A percentile compares a stretch with the other conserved stretches of the same genome.
phyloP scores from a whole-genome alignment of 371 early-diverging fungal species.

The Smittium culicis region DNA sequence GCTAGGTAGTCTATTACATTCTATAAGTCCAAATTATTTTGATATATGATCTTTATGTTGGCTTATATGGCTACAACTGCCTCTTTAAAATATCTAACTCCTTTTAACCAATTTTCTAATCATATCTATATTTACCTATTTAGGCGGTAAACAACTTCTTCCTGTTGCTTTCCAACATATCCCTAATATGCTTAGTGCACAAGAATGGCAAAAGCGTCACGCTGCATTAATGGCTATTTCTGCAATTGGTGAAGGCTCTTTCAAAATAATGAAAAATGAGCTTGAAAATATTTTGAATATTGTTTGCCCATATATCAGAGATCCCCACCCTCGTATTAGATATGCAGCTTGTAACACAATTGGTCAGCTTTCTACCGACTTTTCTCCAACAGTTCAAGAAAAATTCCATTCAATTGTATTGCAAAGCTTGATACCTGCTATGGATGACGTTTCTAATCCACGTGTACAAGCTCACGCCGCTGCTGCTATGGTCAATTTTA shows the following conservation, averaged over 20 bases:
- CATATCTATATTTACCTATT: too few relatives aligned
- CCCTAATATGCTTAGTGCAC: conserved; percentile 73
- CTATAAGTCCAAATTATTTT: background rate
- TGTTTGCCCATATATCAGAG: conserved; percentile 66
- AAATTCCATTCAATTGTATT: conserved; percentile 64
- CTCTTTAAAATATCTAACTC: background rate
- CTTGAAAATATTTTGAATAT: conserved; percentile 69
- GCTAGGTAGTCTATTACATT: conserved; percentile 21
- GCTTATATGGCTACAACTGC: too few relatives aligned
- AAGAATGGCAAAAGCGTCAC: conserved; percentile 81
- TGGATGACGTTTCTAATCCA: conserved; percentile 61
- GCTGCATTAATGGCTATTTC: conserved; percentile 88
- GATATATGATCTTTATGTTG: background rate
- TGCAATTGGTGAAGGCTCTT: conserved; percentile 92
- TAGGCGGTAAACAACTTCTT: conserved; percentile 73
- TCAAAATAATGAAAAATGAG: conserved; percentile 78
- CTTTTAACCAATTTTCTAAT: too few relatives aligned
- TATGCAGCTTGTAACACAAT: conserved; percentile 91
- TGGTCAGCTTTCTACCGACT: conserved; percentile 95
- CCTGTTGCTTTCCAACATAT: conserved; percentile 78
- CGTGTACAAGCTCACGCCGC: conserved; percentile 93
- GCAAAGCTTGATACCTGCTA: conserved; percentile 62
- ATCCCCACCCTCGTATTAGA: conserved; percentile 90
- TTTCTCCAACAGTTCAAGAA: conserved; percentile 72
- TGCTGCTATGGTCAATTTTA: conserved; percentile 92